phyloP scores from a whole-genome alignment of 306 rosid species.

The Prunus dulcis region DNA sequence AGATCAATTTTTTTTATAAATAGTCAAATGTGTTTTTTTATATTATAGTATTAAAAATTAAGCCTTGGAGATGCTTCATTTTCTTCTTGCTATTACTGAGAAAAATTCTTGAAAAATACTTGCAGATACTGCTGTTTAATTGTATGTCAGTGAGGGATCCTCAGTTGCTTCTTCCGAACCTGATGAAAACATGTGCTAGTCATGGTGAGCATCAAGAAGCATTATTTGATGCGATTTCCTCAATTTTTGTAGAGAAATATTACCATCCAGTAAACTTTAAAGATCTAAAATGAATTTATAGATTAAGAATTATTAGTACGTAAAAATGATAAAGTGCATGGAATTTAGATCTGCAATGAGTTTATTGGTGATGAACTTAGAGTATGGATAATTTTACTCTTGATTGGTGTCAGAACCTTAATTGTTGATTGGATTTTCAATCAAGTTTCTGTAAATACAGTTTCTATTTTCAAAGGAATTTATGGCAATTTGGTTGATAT shows the following conservation, averaged over 20 bases:
- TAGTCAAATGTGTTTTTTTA: background rate
- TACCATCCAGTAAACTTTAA: background rate
- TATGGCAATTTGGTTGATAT: constrained; percentile 14
- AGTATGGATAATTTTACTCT: constrained; percentile 10
- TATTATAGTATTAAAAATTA: background rate
- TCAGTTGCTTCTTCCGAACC: constrained; percentile 72
- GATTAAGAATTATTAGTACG: background rate
- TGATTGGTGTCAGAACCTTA: background rate
- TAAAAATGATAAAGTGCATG: background rate
- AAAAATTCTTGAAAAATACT: constrained; percentile 10
- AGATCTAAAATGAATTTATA: background rate
- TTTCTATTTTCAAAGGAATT: constrained; percentile 2
- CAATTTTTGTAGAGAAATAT: background rate
- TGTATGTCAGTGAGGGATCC: constrained; percentile 95
- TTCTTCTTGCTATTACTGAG: constrained; percentile 13
- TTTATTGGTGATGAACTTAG: background rate
- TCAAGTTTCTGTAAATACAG: background rate
- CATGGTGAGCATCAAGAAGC: constrained; percentile 54
- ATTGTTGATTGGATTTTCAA: background rate
- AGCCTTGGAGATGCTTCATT: constrained; percentile 14
- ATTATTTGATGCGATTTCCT: constrained; percentile 11
- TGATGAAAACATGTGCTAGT: constrained; percentile 79
- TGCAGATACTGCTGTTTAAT: constrained; percentile 92
- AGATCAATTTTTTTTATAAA: background rate
- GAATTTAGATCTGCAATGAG: background rate